phyloP scores from a whole-genome alignment of 2,329 filamentous ascomycete genomes.

The Penicillium sp. region DNA sequence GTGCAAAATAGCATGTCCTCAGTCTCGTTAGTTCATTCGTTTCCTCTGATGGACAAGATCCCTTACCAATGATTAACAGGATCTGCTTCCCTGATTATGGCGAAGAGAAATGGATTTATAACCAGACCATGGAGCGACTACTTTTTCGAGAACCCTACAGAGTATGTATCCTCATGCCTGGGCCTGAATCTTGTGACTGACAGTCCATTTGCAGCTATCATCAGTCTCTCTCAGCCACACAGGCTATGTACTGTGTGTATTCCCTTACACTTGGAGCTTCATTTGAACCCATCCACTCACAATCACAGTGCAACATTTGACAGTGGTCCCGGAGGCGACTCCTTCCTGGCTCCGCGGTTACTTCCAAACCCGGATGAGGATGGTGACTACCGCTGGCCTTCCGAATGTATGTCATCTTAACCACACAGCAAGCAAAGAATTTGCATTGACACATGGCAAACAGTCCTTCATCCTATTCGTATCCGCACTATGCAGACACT shows the following conservation, averaged over 20 bases:
- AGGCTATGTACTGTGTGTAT: constrained; percentile 40
- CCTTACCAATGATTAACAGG: constrained; percentile 20
- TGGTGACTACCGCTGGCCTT: constrained; percentile 39
- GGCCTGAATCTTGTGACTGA: constrained; percentile 5
- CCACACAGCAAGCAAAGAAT: too few relatives aligned
- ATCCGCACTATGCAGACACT: constrained; percentile 35
- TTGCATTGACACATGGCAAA: neutral
- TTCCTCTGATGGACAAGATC: neutral
- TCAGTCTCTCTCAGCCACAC: constrained; percentile 43
- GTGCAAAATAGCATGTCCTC: constrained; percentile 35
- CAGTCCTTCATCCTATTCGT: constrained; percentile 34
- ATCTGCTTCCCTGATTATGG: constrained; percentile 40
- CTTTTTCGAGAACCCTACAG: constrained; percentile 39
- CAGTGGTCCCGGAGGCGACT: constrained; percentile 38
- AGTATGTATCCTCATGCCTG: constrained; percentile 25
- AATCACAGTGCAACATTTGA: constrained; percentile 41
- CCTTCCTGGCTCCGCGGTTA: constrained; percentile 37
- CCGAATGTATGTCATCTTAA: constrained; percentile 29
- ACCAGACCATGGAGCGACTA: constrained; percentile 38
- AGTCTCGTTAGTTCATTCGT: constrained; percentile 36
- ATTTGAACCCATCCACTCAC: constrained; percentile 25
- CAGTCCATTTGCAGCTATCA: constrained; percentile 32
- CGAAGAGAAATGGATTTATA: constrained; percentile 38
- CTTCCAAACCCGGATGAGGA: constrained; percentile 38
- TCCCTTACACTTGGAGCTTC: neutral